Conservation (phyloP, 2,329 filamentous ascomycete genomes). For the Aspergillus pseudoglaucus region DNA sequence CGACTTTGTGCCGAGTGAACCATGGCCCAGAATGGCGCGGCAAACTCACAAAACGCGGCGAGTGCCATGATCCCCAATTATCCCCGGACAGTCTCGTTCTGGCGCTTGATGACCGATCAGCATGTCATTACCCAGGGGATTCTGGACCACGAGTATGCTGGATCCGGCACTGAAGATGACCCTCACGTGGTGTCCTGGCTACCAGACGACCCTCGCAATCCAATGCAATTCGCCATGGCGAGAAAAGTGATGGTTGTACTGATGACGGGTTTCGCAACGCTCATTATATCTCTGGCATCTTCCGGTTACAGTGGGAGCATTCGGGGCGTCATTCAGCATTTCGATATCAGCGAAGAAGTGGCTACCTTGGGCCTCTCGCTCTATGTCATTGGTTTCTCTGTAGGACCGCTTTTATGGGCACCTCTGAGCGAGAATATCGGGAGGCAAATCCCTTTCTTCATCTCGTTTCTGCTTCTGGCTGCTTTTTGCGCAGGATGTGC, state of each 20-base stretch:
- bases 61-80: not conserved
- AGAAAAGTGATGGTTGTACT: constrained; percentile 8
- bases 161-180: constrained; percentile 10
- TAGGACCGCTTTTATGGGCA: constrained; percentile 33
- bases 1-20: not conserved
- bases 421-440: constrained; percentile 20
- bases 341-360: constrained; percentile 6
- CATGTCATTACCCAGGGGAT: constrained; percentile 7
- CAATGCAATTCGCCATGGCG: constrained; percentile 2
- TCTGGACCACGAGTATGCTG: constrained; percentile 6
- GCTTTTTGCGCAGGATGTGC: constrained; percentile 55
- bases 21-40: not conserved
- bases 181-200: constrained; percentile 10
- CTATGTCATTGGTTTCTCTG: constrained; percentile 35
- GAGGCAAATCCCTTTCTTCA: constrained; percentile 15
- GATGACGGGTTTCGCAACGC: constrained; percentile 5
- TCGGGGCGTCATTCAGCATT: constrained; percentile 5
- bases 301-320: constrained; percentile 10
- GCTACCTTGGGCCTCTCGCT: constrained; percentile 9
- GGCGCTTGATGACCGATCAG: constrained; percentile 11
- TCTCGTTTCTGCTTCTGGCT: constrained; percentile 34
- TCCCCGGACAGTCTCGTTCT: constrained; percentile 5
- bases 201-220: constrained; percentile 10
- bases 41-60: not conserved
- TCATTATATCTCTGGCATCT: constrained; percentile 7